Evolutionary conservation across 129 eudicot species (phyloP), one percentile per base, ranked within the genome.

Genomic region (Arctium minus): DNA sequence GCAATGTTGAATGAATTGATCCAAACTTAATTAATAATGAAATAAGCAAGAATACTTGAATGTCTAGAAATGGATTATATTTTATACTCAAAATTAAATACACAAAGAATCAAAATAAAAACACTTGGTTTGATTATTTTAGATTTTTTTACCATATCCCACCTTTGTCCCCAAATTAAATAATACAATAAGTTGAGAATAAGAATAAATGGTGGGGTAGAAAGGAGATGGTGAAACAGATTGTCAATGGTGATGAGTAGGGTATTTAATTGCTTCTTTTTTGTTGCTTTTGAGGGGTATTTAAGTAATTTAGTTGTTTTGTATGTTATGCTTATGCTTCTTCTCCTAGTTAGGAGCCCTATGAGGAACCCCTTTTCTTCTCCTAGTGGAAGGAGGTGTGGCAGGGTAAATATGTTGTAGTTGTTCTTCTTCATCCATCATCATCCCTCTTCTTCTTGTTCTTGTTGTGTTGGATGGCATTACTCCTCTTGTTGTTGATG

Each of bases 351-450:
- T 75, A 56, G 81, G 87, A 86, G 77, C 87, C 89, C 98, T 87
- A 83, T 89, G 98, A 81, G 98, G 98, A 81, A 94, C 88, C 48
- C 98, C 98, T 31, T 94, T 94, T 89, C 98, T 92, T 87, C 98
- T 92, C 81, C 97, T 88, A 72, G 88, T 79, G 81, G 73, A 83
- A 79, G 93, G 86, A 33, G 94, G 94, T 81, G 91, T 90, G 76
- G 90, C 78, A 78, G 95, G 89, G 88, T 81, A 92, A 67, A 82
- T 90, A 86, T 81, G 89, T 85, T 89, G 86, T 78, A 1, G 84
- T 72, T 86, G 79, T 38, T 78, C 84, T 31, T 80, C 93, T 53
- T 78, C 86, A 60, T 80, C 76, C 32, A 75, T 75, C 82, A 83
- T 73, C 85, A 82, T 73, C 85, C 84, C 73, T 68, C 77, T 76